Base-by-base conservation (phyloP, 2,329 filamentous ascomycete species). In the Colletotrichum lini region DNA sequence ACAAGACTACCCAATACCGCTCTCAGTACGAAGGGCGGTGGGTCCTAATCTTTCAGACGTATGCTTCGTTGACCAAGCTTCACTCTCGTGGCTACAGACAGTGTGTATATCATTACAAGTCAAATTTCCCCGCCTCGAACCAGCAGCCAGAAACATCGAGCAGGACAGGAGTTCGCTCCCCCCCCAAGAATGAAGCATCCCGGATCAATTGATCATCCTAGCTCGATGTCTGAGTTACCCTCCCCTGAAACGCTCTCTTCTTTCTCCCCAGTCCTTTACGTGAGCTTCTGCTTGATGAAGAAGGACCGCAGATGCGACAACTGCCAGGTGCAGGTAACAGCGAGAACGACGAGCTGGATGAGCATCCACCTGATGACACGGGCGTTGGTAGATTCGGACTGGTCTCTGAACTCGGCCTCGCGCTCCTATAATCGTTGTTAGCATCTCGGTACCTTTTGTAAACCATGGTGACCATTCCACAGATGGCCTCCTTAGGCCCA, bases 261-360 rank as follows among this genome's bases (percentile, higher is more conserved):
- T 47, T 56, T 40, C 18, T 23, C n/a, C 30, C 9, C 4, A 1
- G 12, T 7, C 44, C 45, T 77, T 83, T 90, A 99, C 72, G 96
- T 98, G 81, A 99, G 91, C 89, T 99, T 99, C 87, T 98, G 96
- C 89, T 99, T 99, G 87, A 99, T 99, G 87, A 99, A 99, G 89
- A 99, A 99, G 57, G 94, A 93, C 76, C 96, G 90, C 77, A 99
- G 89, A 84, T 99, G 96, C 65, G 95, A 97, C 57, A 99, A 87
- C 83, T 99, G 96, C 96, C 96, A 99, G 73, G 94, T 94, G 84
- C 96, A 99, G 44, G 96, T 98, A 67, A 92, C 87, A 66, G 92
- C 94, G 65, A 99, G 87, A 47, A 98, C 90, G 63, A 91, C 88
- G 72, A 98, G 86, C 84, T 99, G 96, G 76, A 98, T 92, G 75